Conservation (phyloP, 495 filamentous ascomycete species). For the Xylaria flabelliformis region DNA sequence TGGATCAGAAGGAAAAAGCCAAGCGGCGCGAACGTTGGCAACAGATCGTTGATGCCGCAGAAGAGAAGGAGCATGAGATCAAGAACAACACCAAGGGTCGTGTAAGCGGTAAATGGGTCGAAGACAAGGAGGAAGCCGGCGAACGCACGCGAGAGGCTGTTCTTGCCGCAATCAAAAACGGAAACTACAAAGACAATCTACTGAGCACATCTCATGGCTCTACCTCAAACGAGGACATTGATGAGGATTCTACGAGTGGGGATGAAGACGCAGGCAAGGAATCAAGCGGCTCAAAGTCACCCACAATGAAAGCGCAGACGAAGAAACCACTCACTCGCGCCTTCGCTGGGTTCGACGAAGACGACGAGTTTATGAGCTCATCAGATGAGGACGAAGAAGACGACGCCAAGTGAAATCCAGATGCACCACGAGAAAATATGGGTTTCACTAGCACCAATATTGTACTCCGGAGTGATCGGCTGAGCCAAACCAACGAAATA, state of each 20-base stretch:
- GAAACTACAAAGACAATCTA: conserved; percentile 61
- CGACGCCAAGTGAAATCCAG: conserved; percentile 3
- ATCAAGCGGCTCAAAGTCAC: conserved; percentile 44
- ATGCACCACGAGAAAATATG: not conserved
- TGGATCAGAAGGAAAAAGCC: conserved; percentile 92
- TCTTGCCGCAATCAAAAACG: conserved; percentile 72
- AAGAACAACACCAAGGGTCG: conserved; percentile 70
- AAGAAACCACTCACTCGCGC: conserved; percentile 57
- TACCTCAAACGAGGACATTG: conserved; percentile 49
- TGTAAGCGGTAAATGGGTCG: conserved; percentile 90
- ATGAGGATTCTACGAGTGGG: conserved; percentile 45
- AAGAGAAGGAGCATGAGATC: conserved; percentile 80
- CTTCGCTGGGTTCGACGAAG: conserved; percentile 89
- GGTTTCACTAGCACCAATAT: not conserved
- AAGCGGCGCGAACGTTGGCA: conserved; percentile 81
- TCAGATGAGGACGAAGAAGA: conserved; percentile 65
- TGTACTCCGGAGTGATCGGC: too few species aligned
- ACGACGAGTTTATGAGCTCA: conserved; percentile 87
- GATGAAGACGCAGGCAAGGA: conserved; percentile 44
- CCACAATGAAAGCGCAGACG: conserved; percentile 43
- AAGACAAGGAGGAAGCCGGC: conserved; percentile 84
- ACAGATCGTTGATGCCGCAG: conserved; percentile 80
- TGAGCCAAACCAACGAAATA: not conserved
- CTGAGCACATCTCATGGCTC: conserved; percentile 51
- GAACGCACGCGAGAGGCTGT: conserved; percentile 88